A percentile compares a stretch with the other conserved stretches of the same genome.
phyloP scores from a whole-genome alignment of 306 rosid species.

The Dryas alaskensis region DNA sequence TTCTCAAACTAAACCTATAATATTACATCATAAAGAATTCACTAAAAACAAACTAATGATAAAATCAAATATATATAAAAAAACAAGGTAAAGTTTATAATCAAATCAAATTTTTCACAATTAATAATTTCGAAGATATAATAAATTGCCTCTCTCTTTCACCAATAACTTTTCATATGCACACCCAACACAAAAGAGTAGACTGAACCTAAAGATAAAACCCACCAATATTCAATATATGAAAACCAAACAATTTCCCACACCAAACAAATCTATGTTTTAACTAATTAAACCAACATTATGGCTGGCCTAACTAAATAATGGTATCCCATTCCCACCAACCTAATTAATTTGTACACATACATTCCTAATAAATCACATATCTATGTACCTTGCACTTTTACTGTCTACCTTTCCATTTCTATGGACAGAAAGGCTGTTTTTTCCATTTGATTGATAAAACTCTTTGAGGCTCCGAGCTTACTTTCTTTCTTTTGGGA shows the following conservation, averaged over 20 bases:
- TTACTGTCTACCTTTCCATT: slow-evolving; percentile 47
- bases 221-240: background rate
- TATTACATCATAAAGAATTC: background rate
- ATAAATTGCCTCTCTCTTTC: background rate
- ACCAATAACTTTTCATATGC: background rate
- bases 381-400: background rate
- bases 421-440: slow-evolving; percentile 29
- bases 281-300: slow-evolving; percentile 10
- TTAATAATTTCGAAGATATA: background rate
- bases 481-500: slow-evolving; percentile 36
- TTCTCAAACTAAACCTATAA: background rate
- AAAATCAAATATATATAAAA: background rate
- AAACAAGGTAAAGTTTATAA: background rate
- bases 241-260: slow-evolving; percentile 1
- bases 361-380: slow-evolving; percentile 11
- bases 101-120: background rate
- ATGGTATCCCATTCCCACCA: slow-evolving; percentile 21
- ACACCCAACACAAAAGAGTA: background rate
- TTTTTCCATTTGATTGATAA: slow-evolving; percentile 44
- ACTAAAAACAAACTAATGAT: background rate
- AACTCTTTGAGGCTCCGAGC: slow-evolving; percentile 33
- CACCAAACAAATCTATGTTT: background rate
- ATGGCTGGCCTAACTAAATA: slow-evolving; percentile 19
- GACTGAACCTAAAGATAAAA: background rate
- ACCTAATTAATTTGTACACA: slow-evolving; percentile 13